phyloP scores from a whole-genome alignment of 139 green algal species.

The Pseudopediastrum boryanum region DNA sequence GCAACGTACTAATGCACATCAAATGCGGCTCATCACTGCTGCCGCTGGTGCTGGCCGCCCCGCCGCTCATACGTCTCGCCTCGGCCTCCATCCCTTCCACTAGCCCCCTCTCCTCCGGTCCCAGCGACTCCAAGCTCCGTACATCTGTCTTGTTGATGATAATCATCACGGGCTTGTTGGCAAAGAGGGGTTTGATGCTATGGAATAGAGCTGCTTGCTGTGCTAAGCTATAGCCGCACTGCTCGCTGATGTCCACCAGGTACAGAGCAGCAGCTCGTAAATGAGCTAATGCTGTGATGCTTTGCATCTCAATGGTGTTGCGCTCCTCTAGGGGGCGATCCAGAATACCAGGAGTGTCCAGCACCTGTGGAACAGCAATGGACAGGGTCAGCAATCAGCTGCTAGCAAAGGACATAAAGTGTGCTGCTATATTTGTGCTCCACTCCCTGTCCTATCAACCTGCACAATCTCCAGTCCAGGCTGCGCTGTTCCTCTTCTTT shows the following conservation, averaged over 20 bases:
- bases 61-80: slow-evolving; percentile 59
- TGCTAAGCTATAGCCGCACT: slow-evolving; percentile 93
- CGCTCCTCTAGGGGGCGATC: slow-evolving; percentile 97
- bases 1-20: slow-evolving; percentile 92
- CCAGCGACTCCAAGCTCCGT: slow-evolving; percentile 47
- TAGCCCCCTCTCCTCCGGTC: slow-evolving; percentile 64
- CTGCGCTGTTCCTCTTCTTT: no score
- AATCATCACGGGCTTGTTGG: slow-evolving; percentile 98
- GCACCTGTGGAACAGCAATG: slow-evolving; percentile 71
- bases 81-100: slow-evolving; percentile 85
- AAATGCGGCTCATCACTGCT: slow-evolving; percentile 54
- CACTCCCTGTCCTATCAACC: no score
- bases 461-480: no score
- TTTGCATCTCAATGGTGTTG: slow-evolving; percentile 99
- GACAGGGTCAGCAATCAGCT: not conserved
- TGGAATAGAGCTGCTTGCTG: slow-evolving; percentile 98
- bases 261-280: slow-evolving; percentile 96
- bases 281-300: slow-evolving; percentile 97
- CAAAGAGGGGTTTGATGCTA: slow-evolving; percentile 97
- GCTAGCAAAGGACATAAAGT: no score
- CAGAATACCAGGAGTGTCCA: slow-evolving; percentile 98
- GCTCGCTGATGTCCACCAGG: slow-evolving; percentile 94
- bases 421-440: no score
- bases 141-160: slow-evolving; percentile 95
- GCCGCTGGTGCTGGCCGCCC: slow-evolving; percentile 5